Conservation (phyloP, 208 protist genomes). For the Vickermania ingenoplastis region DNA sequence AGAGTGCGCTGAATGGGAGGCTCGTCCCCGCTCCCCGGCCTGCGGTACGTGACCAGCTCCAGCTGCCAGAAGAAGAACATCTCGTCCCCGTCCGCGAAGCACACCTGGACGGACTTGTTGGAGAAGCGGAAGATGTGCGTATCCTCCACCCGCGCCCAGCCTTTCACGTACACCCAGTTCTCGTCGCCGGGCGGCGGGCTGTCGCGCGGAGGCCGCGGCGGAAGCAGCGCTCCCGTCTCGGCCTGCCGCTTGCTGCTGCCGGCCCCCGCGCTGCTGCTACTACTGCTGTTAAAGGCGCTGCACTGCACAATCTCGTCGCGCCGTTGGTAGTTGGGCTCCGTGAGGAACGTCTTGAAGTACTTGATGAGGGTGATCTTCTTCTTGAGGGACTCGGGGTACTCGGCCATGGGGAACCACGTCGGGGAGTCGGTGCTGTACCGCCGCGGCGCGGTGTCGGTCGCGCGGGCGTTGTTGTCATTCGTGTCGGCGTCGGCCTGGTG, state of each 20-base stretch:
- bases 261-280: too few relatives aligned
- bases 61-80: conserved; percentile 88
- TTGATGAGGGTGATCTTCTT: conserved; percentile 97
- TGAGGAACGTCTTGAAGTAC: conserved; percentile 91
- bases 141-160: conserved; percentile 89
- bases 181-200: conserved; percentile 16
- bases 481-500: too few relatives aligned
- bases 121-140: conserved; percentile 94
- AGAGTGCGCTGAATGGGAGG: neutral
- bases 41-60: conserved; percentile 82
- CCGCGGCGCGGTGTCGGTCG: conserved; percentile 37
- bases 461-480: too few relatives aligned
- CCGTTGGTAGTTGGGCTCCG: conserved; percentile 22
- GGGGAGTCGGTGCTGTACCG: conserved; percentile 62
- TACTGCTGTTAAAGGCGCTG: conserved; percentile 14
- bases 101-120: conserved; percentile 93
- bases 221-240: too few relatives aligned
- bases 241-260: too few relatives aligned
- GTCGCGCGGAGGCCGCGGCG: conserved; percentile 3
- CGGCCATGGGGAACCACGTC: conserved; percentile 57
- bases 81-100: conserved; percentile 91
- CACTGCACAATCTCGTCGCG: conserved; percentile 18
- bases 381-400: conserved; percentile 69
- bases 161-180: conserved; percentile 88
- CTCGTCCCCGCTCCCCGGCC: conserved; percentile 2